Evolutionary conservation across 352 stramenopile species (phyloP).

Genomic region (Phytophthora hybrid): DNA sequence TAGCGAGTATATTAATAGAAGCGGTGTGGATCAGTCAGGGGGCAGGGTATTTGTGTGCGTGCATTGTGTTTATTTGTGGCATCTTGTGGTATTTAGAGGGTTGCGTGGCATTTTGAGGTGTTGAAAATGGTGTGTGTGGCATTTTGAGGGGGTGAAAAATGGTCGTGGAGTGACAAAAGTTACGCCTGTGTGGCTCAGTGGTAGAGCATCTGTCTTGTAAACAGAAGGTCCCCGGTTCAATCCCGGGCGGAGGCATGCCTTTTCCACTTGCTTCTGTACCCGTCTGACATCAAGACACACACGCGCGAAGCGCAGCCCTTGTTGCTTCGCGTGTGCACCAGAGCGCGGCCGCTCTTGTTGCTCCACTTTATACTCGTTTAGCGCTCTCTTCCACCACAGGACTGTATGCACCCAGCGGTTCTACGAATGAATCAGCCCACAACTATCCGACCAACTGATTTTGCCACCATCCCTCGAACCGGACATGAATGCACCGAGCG

Average conservation of each 20-base stretch:
- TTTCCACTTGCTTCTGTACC: conserved; percentile 4
- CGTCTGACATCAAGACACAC: neutral
- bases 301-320: neutral
- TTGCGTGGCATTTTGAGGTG: neutral
- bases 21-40: no score
- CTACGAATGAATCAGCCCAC: no score
- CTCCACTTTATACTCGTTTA: neutral
- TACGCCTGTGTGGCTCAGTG: conserved; percentile 45
- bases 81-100: no score
- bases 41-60: no score
- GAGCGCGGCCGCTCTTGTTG: no score
- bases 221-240: conserved; percentile 50
- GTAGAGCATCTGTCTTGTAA: conserved; percentile 53
- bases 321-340: conserved; percentile 1
- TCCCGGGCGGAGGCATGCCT: conserved; percentile 37
- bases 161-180: neutral
- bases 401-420: no score
- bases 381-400: no score
- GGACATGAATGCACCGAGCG: no score
- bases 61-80: no score
- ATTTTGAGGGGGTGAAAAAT: neutral
- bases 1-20: no score
- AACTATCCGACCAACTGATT: no score
- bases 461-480: no score
- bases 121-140: neutral